Evolutionary conservation across 2,329 filamentous ascomycete species (phyloP), one percentile per base, ranked within the genome.

Genomic region (Diplodia scrobiculata): DNA sequence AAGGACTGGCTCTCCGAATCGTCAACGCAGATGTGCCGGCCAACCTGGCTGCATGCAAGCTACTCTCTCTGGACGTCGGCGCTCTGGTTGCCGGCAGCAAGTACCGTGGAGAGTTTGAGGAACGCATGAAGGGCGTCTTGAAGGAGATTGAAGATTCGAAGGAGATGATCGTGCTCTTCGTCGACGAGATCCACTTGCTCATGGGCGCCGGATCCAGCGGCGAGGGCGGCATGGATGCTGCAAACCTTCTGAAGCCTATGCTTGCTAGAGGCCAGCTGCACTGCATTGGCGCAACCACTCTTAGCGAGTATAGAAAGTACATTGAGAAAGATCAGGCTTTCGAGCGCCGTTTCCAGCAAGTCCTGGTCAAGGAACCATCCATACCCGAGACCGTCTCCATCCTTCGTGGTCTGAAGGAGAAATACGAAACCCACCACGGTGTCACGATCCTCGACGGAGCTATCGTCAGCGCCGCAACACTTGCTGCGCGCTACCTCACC

Each of bases 281-380:
- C 84, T 99, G 95, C 75, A 98, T 99, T 69, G 95, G 95, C 78
- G 95, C 95, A 5, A 99, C 95, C 1, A 99, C 95, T 1, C 85
- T 99, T 67, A 87, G 88, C 68, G 95, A 99, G 78, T 99, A 99
- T 80, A 88, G 95, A 74, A 99, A 99, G 79, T 98, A 99, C 79
- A 97, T 99, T 69, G 95, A 99, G 79, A 99, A 99, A 80, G 95
- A 99, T 73, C 91, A 92, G 53, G 95, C 95, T 54, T 99, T 99
- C 76, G 95, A 99, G 80, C 91, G 95, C 79, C 91, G 95, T 78
- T 99, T 99, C 85, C 95, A 99, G 78, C 95, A 99, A 79, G 95
- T 99, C 47, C 80, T 99, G 52, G 94, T 98, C 77, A 97, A 97
- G 81, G 95, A 99, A 76, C 95, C 95, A 2, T 84, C 87, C 5